Percentiles rank a stretch among this genome's conserved stretches.
Conservation (phyloP, 305 asterid genomes). For the Withania somnifera region DNA sequence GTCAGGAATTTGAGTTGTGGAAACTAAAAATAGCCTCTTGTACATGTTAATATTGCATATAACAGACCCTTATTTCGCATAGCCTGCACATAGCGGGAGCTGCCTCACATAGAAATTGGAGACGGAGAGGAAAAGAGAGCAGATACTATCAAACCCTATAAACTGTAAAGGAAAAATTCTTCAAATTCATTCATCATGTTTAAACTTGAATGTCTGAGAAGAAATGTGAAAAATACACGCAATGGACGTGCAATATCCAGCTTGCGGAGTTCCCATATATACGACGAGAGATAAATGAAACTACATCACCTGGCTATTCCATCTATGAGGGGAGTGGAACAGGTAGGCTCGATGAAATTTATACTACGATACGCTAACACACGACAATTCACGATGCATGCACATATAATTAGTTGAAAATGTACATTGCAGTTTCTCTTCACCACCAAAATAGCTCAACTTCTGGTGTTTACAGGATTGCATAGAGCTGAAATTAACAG, state of each 20-base stretch:
- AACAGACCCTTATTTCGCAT: too few relatives aligned
- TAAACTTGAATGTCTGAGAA: not conserved
- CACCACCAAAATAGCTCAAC: not conserved
- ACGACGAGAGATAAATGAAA: not conserved
- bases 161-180: not conserved
- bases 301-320: not conserved
- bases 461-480: not conserved
- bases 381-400: not conserved
- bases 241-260: not conserved
- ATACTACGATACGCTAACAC: not conserved
- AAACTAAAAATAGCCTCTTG: too few relatives aligned
- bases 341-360: not conserved
- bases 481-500: not conserved
- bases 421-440: not conserved
- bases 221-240: not conserved
- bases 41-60: too few relatives aligned
- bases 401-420: not conserved
- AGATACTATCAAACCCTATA: not conserved
- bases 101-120: too few relatives aligned
- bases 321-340: not conserved
- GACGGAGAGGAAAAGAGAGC: not conserved
- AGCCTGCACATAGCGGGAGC: too few relatives aligned
- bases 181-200: not conserved
- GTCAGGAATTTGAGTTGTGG: too few relatives aligned
- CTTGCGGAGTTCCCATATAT: not conserved